A percentile compares a stretch with the other conserved stretches of the same genome.
These are phyloP conservation scores for Didymella arachidicola DNA, from an alignment of 2,329 filamentous ascomycete genomes.

Conservation along the genomic window DNA sequence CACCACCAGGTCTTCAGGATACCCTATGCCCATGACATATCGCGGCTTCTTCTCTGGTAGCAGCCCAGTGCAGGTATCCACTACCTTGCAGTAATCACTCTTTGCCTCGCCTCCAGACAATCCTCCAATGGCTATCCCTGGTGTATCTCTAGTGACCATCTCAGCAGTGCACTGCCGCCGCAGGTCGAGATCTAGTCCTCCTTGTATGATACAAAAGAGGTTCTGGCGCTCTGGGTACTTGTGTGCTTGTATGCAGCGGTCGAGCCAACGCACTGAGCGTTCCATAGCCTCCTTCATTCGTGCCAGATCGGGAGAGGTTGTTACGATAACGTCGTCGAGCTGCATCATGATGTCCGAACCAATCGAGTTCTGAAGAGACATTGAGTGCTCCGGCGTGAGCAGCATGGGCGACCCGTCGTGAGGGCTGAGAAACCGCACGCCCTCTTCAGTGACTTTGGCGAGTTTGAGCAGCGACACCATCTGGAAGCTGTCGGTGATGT, in stretches of 20 bases:
- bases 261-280: constrained; percentile 92
- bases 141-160: constrained; percentile 91
- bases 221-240: constrained; percentile 84
- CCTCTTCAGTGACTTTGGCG: constrained; percentile 92
- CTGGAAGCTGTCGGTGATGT: constrained; percentile 74
- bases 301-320: constrained; percentile 85
- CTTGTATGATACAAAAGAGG: constrained; percentile 98
- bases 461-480: constrained; percentile 97
- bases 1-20: constrained; percentile 94
- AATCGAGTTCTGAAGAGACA: constrained; percentile 93
- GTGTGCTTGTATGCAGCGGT: constrained; percentile 92
- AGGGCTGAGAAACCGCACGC: constrained; percentile 93
- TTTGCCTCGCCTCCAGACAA: constrained; percentile 96
- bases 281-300: constrained; percentile 96
- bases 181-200: constrained; percentile 87
- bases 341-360: constrained; percentile 98
- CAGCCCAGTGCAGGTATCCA: constrained; percentile 82
- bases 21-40: constrained; percentile 99
- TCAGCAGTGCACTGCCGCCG: constrained; percentile 80
- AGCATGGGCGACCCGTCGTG: constrained; percentile 97
- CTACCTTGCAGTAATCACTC: constrained; percentile 88
- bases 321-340: constrained; percentile 96
- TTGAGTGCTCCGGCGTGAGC: constrained; percentile 95
- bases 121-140: constrained; percentile 95
- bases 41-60: constrained; percentile 92